These are phyloP conservation scores for Nothophytophthora sp. DNA, from an alignment of 352 stramenopile genomes.

Conservation along the genomic window DNA sequence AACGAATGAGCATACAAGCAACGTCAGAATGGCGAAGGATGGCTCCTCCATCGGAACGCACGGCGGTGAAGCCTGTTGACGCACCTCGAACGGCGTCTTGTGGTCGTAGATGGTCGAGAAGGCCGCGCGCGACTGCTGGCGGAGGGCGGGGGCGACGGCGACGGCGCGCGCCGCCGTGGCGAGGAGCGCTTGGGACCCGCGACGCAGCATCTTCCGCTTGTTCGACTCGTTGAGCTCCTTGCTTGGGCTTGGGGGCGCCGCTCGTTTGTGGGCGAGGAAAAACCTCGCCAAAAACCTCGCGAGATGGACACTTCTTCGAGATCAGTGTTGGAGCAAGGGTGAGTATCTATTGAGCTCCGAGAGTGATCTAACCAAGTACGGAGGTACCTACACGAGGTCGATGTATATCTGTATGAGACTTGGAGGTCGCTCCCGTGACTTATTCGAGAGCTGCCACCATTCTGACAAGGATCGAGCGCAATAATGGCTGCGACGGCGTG, in stretches of 20 bases:
- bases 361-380: too few species aligned
- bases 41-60: too few species aligned
- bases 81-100: conserved; percentile 63
- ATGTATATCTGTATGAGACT: neutral
- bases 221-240: conserved; percentile 2
- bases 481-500: conserved; percentile 9
- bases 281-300: too few species aligned
- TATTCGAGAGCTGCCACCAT: neutral
- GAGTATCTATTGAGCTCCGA: too few species aligned
- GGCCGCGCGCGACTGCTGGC: conserved; percentile 38
- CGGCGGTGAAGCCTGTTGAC: neutral
- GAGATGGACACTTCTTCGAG: too few species aligned
- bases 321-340: too few species aligned
- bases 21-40: neutral
- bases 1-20: conserved; percentile 1
- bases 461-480: conserved; percentile 3
- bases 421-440: neutral
- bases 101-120: conserved; percentile 78
- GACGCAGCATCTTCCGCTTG: conserved; percentile 40
- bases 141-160: conserved; percentile 8
- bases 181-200: conserved; percentile 37
- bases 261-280: too few species aligned
- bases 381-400: too few species aligned
- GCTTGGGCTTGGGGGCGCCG: too few species aligned
- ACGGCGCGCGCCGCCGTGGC: conserved; percentile 24